phyloP scores from a whole-genome alignment of 768 basidiomycete species.

The Dioszegia aurantiaca region DNA sequence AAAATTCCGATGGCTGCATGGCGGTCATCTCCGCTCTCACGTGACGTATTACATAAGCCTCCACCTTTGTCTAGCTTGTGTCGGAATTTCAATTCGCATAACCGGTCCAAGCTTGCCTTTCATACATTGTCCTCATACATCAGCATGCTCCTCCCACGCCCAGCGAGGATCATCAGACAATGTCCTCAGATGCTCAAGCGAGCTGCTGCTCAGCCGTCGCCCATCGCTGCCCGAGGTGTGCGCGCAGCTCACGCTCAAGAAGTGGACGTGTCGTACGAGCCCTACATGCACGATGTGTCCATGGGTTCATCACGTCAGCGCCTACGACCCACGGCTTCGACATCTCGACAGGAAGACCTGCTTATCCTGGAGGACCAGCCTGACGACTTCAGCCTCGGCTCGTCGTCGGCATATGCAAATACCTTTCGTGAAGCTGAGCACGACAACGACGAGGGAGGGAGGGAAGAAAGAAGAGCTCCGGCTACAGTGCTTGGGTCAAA shows the following conservation, averaged over 20 bases:
- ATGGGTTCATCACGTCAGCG: constrained; percentile 14
- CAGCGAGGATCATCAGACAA: constrained; percentile 27
- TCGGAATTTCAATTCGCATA: constrained; percentile 1
- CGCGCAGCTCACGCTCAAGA: background rate
- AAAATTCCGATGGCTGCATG: background rate
- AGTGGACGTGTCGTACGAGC: constrained; percentile 17
- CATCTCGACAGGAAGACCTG: background rate
- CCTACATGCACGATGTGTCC: constrained; percentile 13
- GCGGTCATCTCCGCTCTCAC: constrained; percentile 1
- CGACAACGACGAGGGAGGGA: constrained; percentile 18
- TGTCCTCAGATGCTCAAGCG: background rate
- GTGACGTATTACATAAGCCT: background rate
- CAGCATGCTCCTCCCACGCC: constrained; percentile 23
- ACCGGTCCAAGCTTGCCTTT: constrained; percentile 5
- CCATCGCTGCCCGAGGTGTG: constrained; percentile 8
- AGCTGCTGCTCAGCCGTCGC: constrained; percentile 2
- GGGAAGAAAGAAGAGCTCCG: constrained; percentile 64
- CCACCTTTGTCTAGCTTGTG: background rate
- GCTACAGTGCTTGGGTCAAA: constrained; percentile 78
- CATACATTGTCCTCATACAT: background rate
- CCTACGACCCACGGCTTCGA: background rate
- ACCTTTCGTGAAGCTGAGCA: background rate
- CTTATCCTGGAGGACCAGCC: background rate
- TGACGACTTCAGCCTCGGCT: background rate
- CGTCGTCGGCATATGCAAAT: background rate